phyloP scores from a whole-genome alignment of 2,329 filamentous ascomycete species.

The Magnaporthiopsis rhizophila region DNA sequence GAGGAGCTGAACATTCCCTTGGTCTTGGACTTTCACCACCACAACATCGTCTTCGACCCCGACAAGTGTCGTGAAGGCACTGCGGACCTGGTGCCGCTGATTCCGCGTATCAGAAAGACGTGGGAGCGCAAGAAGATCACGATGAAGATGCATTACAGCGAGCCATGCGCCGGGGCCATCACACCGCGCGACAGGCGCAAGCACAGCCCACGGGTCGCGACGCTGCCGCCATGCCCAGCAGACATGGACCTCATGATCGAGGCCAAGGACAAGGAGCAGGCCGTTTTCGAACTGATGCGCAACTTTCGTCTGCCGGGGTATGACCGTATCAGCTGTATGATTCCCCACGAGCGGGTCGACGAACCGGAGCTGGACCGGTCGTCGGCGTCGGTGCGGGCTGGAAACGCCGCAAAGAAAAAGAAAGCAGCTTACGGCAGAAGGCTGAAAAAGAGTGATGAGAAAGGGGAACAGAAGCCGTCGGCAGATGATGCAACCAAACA shows the following conservation, averaged over 20 bases:
- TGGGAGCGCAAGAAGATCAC: constrained; percentile 79
- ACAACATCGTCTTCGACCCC: constrained; percentile 84
- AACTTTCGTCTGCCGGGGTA: constrained; percentile 77
- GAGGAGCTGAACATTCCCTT: constrained; percentile 91
- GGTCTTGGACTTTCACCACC: constrained; percentile 89
- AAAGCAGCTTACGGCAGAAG: background rate
- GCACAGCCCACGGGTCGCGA: constrained; percentile 71
- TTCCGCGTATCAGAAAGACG: constrained; percentile 69
- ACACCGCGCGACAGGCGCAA: constrained; percentile 74
- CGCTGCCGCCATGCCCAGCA: constrained; percentile 70
- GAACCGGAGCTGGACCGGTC: constrained; percentile 51
- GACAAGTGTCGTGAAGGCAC: constrained; percentile 73
- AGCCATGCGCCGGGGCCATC: constrained; percentile 67
- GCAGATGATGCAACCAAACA: constrained; percentile 24
- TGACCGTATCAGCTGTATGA: constrained; percentile 65
- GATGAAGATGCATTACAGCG: constrained; percentile 97
- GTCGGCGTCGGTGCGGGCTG: background rate
- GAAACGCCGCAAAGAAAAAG: background rate
- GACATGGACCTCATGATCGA: constrained; percentile 99
- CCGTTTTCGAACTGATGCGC: constrained; percentile 88
- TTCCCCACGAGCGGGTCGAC: constrained; percentile 69
- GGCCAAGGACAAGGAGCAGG: constrained; percentile 96
- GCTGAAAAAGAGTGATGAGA: constrained; percentile 15
- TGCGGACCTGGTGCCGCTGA: constrained; percentile 67
- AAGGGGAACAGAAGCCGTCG: constrained; percentile 23